Evolutionary conservation across 176 grass and related monocot species (phyloP).

Genomic region (Aegilops longissima): DNA sequence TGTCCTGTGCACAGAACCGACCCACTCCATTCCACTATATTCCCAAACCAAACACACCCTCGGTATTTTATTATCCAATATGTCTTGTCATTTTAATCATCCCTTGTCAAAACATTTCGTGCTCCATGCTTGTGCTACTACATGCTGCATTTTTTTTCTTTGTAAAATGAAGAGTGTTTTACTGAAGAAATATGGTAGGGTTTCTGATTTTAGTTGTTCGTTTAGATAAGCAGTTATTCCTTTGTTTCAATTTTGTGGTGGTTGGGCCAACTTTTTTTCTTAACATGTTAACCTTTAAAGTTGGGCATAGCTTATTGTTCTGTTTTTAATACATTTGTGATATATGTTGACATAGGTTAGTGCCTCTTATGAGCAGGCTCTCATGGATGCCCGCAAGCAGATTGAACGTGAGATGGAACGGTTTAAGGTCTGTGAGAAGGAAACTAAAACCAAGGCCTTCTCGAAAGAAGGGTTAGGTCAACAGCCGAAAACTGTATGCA

Average conservation of each 20-base stretch:
- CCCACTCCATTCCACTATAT: no score
- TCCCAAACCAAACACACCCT: no score
- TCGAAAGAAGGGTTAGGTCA: constrained; percentile 98
- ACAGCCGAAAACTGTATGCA: constrained; percentile 97
- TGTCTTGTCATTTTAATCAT: not conserved
- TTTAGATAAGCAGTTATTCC: constrained; percentile 5
- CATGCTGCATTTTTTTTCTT: not conserved
- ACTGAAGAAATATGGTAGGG: constrained; percentile 11
- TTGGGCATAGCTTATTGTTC: constrained; percentile 28
- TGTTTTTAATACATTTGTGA: constrained; percentile 68
- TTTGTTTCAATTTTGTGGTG: not conserved
- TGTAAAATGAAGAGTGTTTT: not conserved
- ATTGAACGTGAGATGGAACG: constrained; percentile 99
- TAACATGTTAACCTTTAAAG: not conserved
- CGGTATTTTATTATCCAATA: not conserved
- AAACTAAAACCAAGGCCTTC: constrained; percentile 99
- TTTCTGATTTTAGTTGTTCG: not conserved
- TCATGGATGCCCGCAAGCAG: constrained; percentile 95
- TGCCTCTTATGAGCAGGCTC: constrained; percentile 96
- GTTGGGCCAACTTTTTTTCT: not conserved
- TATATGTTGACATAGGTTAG: constrained; percentile 87
- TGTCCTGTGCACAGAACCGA: no score
- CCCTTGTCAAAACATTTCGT: not conserved
- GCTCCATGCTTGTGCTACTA: constrained; percentile 17
- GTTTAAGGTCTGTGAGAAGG: constrained; percentile 99